These are phyloP conservation scores for Datisca glomerata DNA, from an alignment of 306 rosid species.

Conservation along the genomic window DNA sequence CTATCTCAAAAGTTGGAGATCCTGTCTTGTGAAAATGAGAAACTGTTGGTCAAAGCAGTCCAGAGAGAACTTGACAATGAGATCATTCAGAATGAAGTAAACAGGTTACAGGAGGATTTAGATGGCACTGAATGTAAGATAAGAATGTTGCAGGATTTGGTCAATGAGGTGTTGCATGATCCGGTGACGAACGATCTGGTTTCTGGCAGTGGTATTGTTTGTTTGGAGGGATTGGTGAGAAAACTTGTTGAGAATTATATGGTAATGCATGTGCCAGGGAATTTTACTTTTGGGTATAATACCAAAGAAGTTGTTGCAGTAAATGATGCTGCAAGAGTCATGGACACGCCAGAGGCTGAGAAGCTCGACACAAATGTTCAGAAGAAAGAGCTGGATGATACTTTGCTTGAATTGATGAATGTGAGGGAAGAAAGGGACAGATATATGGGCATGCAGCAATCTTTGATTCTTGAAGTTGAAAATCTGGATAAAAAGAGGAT, in stretches of 20 bases:
- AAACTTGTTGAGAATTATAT: slow-evolving; percentile 51
- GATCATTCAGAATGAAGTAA: slow-evolving; percentile 39
- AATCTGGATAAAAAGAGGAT: slow-evolving; percentile 38
- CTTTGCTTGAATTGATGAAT: slow-evolving; percentile 38
- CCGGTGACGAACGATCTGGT: slow-evolving; percentile 25
- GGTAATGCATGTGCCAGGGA: slow-evolving; percentile 24
- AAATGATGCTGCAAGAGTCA: slow-evolving; percentile 30
- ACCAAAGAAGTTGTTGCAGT: slow-evolving; percentile 22
- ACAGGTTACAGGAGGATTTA: slow-evolving; percentile 37
- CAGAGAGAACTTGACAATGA: slow-evolving; percentile 51
- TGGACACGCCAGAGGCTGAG: slow-evolving; percentile 21
- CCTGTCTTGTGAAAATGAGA: slow-evolving; percentile 37
- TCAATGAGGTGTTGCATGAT: slow-evolving; percentile 44
- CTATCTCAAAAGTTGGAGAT: slow-evolving; percentile 51
- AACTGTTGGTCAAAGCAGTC: slow-evolving; percentile 27
- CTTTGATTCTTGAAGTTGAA: slow-evolving; percentile 48
- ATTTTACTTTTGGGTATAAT: slow-evolving; percentile 17
- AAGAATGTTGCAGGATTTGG: slow-evolving; percentile 43
- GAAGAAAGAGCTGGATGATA: slow-evolving; percentile 66
- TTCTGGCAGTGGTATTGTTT: slow-evolving; percentile 50
- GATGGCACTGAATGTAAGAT: slow-evolving; percentile 38
- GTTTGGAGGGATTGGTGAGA: slow-evolving; percentile 50
- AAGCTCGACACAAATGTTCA: slow-evolving; percentile 27
- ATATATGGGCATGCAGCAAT: slow-evolving; percentile 42
- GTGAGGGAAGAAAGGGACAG: slow-evolving; percentile 60